Evolutionary conservation across 805 yeast genomes (phyloP).

Genomic region (Spathaspora sp.): DNA sequence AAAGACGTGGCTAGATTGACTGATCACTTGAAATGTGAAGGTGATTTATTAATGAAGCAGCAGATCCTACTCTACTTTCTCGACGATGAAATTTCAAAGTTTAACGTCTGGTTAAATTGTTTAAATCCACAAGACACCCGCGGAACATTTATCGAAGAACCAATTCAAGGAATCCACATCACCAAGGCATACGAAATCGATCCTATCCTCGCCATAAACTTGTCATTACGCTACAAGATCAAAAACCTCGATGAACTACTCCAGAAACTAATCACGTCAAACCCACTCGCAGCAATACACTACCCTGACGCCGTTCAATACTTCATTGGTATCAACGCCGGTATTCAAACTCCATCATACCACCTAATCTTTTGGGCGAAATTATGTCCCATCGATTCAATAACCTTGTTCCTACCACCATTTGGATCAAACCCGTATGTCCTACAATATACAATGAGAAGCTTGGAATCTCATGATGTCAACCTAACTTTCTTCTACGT

Average conservation of each 20-base stretch:
- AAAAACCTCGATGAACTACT: conserved; percentile 37
- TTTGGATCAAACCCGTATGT: conserved; percentile 62
- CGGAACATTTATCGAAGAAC: conserved; percentile 31
- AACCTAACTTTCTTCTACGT: conserved; percentile 91
- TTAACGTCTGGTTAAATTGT: conserved; percentile 77
- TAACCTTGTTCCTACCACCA: conserved; percentile 77
- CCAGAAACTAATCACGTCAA: conserved; percentile 41
- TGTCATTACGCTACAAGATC: conserved; percentile 58
- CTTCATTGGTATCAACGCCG: conserved; percentile 39
- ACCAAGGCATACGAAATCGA: conserved; percentile 58
- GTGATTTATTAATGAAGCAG: conserved; percentile 40
- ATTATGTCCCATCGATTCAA: conserved; percentile 78
- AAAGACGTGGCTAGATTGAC: conserved; percentile 44
- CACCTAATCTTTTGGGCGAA: conserved; percentile 67
- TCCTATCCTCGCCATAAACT: conserved; percentile 69
- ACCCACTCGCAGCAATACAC: conserved; percentile 58
- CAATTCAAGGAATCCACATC: conserved; percentile 41
- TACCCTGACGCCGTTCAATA: conserved; percentile 60
- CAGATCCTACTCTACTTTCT: conserved; percentile 59
- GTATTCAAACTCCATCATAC: conserved; percentile 34
- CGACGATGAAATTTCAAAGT: conserved; percentile 68
- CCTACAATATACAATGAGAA: conserved; percentile 85
- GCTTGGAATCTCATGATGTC: conserved; percentile 83
- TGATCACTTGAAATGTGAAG: conserved; percentile 16
- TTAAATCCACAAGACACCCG: conserved; percentile 36